Evolutionary conservation across 202 grass and related monocot species (phyloP), one percentile per base, ranked within the genome.

Genomic region (Schoenoplectus triqueter): DNA sequence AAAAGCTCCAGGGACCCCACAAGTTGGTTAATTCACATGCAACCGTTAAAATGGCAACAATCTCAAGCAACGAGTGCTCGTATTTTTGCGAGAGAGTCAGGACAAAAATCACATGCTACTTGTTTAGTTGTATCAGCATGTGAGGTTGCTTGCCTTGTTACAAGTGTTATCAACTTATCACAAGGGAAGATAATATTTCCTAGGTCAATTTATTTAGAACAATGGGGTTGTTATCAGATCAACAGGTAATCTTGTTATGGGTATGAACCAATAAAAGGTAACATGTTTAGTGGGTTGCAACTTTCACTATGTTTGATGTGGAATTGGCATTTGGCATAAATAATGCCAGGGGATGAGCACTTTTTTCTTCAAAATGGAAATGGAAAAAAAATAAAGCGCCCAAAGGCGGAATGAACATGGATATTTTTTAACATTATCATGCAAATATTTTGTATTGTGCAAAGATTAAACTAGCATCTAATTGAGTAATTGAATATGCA

Each of bases 11-110:
- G 8, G 3, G 3, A 47, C n/a, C 15, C 42, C 78, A 80, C 78
- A 62, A 66, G 15, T 49, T n/a, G 49, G 62, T 66, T 81, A 81
- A 10, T 81, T 48, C 60, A 81, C 78, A 81, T 81, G 78, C 60
- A 81, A 81, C 76, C 3, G 73, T 62, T 80, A n/a, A 80, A 52
- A 21, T 76, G 56, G 13, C 56, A 59, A 59, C 60, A 64, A 31
- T 31, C 31, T 31, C 31, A 31, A 31, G 31, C 31, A 31, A 31
- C 31, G 31, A 51, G 13, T 40, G 42, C 46, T 10, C 63, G 80
- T 69, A n/a, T 47, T 51, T 21, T 49, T 50, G 61, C 45, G 3
- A 67, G 15, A 55, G 17, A 18, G 22, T 64, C 80, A 82, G 31
- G 31, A 31, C 31, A 31, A 31, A 31, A 31, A 31, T 31, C 31